A percentile compares a stretch with the other conserved stretches of the same genome.
These are phyloP conservation scores for Lactarius vividus DNA, from an alignment of 768 basidiomycete species.

Conservation along the genomic window DNA sequence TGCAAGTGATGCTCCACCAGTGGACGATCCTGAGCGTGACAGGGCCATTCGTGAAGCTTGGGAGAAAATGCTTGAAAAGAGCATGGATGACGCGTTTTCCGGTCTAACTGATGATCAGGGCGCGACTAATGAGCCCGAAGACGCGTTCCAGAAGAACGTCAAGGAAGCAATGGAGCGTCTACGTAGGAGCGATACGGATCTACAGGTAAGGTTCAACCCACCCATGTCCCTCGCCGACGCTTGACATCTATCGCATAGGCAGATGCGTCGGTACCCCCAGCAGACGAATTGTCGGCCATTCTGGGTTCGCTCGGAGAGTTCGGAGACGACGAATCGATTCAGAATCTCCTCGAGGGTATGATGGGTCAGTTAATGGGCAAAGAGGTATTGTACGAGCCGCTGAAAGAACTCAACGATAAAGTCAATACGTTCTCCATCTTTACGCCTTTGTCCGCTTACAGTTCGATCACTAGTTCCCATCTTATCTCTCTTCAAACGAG, in stretches of 20 bases:
- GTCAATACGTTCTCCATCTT: slow-evolving; percentile 38
- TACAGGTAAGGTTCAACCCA: slow-evolving; percentile 39
- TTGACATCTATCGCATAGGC: slow-evolving; percentile 24
- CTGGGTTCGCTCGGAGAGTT: slow-evolving; percentile 46
- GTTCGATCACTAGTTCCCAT: slow-evolving; percentile 58
- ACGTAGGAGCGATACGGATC: slow-evolving; percentile 59
- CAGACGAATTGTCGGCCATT: slow-evolving; percentile 49
- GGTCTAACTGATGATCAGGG: slow-evolving; percentile 22
- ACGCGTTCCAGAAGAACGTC: slow-evolving; percentile 67
- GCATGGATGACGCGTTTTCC: slow-evolving; percentile 43
- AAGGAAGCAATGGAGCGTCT: slow-evolving; percentile 72
- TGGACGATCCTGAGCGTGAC: slow-evolving; percentile 37
- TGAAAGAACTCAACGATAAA: slow-evolving; percentile 75
- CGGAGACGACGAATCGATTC: slow-evolving; percentile 49
- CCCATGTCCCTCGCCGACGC: slow-evolving; percentile 10
- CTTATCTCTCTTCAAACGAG: slow-evolving; percentile 60
- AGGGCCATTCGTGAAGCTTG: slow-evolving; percentile 55
- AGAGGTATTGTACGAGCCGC: slow-evolving; percentile 80
- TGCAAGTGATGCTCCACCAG: slow-evolving; percentile 25
- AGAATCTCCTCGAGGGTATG: slow-evolving; percentile 73
- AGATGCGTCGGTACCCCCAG: slow-evolving; percentile 33
- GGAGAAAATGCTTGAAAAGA: slow-evolving; percentile 70
- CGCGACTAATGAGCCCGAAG: slow-evolving; percentile 28
- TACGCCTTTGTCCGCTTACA: not conserved
- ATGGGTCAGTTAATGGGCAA: slow-evolving; percentile 81